These are phyloP conservation scores for Aspergillus ochraceoroseus DNA, from an alignment of 2,329 filamentous ascomycete genomes.

Conservation along the genomic window DNA sequence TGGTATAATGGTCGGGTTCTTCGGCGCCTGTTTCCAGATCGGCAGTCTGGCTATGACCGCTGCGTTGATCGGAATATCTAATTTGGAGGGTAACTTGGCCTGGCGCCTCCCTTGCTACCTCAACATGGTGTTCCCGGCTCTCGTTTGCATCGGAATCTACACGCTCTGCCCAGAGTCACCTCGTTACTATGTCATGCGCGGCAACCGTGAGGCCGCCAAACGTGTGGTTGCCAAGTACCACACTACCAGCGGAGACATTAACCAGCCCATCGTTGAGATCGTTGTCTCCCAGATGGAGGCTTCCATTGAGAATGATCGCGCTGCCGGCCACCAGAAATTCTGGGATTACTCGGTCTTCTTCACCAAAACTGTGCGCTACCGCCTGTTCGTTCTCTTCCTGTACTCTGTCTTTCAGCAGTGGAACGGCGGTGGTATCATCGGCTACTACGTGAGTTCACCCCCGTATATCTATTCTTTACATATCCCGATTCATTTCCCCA, in stretches of 20 bases:
- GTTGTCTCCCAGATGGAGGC: conserved; percentile 45
- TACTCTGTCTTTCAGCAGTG: conserved; percentile 48
- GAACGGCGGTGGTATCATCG: conserved; percentile 48
- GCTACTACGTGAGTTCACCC: conserved; percentile 35
- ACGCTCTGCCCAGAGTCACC: conserved; percentile 38
- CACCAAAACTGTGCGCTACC: conserved; percentile 43
- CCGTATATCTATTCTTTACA: neutral
- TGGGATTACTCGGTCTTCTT: conserved; percentile 49
- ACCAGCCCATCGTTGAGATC: conserved; percentile 43
- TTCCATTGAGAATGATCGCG: conserved; percentile 41
- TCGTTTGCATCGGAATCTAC: conserved; percentile 46
- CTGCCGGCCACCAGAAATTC: conserved; percentile 35
- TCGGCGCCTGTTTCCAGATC: conserved; percentile 47
- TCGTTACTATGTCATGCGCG: conserved; percentile 35
- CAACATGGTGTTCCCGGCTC: conserved; percentile 46
- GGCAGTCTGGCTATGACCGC: conserved; percentile 43
- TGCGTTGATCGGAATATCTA: conserved; percentile 43
- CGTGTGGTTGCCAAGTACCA: conserved; percentile 40
- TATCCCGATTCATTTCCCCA: too few species aligned
- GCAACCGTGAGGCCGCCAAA: conserved; percentile 25
- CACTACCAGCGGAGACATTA: conserved; percentile 39
- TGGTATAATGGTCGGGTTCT: conserved; percentile 46
- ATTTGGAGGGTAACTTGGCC: conserved; percentile 36
- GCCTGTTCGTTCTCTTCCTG: conserved; percentile 43
- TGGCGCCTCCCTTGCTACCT: conserved; percentile 44